A percentile compares a stretch with the other conserved stretches of the same genome.
phyloP scores from a whole-genome alignment of 768 basidiomycete species.

The Pisolithus sp. region DNA sequence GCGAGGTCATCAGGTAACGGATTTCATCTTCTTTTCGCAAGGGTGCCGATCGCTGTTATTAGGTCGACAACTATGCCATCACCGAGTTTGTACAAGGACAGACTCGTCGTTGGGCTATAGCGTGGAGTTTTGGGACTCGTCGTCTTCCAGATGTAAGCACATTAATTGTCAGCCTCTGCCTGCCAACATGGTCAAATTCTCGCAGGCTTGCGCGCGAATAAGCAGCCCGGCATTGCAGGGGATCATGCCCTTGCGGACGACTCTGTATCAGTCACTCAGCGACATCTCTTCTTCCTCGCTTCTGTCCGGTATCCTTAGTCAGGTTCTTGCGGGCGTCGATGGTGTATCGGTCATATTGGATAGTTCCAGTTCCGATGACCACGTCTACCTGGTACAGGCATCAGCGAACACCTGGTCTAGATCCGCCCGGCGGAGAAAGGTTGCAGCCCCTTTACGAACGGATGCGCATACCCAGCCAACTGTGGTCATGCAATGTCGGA shows the following conservation, averaged over 20 bases:
- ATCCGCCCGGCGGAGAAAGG: conserved; percentile 48
- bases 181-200: conserved; percentile 23
- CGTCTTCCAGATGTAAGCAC: conserved; percentile 73
- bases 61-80: conserved; percentile 86
- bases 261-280: conserved; percentile 37
- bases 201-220: conserved; percentile 32
- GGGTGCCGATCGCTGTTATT: background rate
- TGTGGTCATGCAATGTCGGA: conserved; percentile 21
- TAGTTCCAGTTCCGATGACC: background rate
- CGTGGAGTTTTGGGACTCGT: conserved; percentile 67
- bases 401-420: conserved; percentile 62
- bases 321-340: conserved; percentile 30
- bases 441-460: background rate
- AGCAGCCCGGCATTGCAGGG: conserved; percentile 37
- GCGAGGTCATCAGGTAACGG: conserved; percentile 36
- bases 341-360: conserved; percentile 15
- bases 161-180: conserved; percentile 5
- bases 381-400: conserved; percentile 23
- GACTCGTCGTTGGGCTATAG: conserved; percentile 89
- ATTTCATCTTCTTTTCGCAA: background rate
- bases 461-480: background rate
- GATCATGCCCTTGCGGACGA: conserved; percentile 56
- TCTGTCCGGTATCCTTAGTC: conserved; percentile 17
- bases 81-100: conserved; percentile 81
- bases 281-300: conserved; percentile 4